These are phyloP conservation scores for Canavalia ensiformis DNA, from an alignment of 306 rosid genomes.

Conservation along the genomic window DNA sequence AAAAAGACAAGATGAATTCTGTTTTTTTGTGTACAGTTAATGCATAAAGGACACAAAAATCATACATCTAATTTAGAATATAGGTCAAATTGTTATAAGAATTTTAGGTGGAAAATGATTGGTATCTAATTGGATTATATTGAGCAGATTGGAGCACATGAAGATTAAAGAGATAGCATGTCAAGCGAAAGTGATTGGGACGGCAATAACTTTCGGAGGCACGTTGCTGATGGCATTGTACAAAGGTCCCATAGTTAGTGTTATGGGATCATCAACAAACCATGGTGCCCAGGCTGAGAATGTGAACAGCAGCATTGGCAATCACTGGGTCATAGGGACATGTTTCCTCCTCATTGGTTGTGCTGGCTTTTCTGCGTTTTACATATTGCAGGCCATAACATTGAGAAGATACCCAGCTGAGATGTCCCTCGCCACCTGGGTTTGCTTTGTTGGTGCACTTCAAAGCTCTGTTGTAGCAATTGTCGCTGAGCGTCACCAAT, in stretches of 20 bases:
- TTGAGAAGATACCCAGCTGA: constrained; percentile 75
- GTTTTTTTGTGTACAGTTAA: background rate
- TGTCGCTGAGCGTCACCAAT: constrained; percentile 55
- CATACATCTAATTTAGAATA: background rate
- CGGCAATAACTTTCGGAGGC: constrained; percentile 73
- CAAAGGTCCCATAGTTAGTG: constrained; percentile 71
- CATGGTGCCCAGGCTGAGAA: constrained; percentile 34
- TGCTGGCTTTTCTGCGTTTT: constrained; percentile 73
- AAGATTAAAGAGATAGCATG: constrained; percentile 66
- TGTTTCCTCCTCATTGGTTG: constrained; percentile 72
- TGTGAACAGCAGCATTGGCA: constrained; percentile 44
- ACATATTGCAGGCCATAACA: constrained; percentile 72
- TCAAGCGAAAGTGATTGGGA: constrained; percentile 82
- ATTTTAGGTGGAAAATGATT: too few relatives aligned
- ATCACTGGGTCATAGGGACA: constrained; percentile 66
- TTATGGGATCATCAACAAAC: constrained; percentile 22
- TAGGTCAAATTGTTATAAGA: too few relatives aligned
- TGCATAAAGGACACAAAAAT: background rate
- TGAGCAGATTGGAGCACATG: constrained; percentile 68
- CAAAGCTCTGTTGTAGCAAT: constrained; percentile 67
- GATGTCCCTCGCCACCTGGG: constrained; percentile 74
- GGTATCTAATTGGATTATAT: background rate
- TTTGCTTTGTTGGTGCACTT: constrained; percentile 71
- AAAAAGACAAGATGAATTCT: background rate
- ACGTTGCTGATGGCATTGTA: constrained; percentile 83